Evolutionary conservation across 2,329 filamentous ascomycete species (phyloP).

Genomic region (Fusarium bactridioides): DNA sequence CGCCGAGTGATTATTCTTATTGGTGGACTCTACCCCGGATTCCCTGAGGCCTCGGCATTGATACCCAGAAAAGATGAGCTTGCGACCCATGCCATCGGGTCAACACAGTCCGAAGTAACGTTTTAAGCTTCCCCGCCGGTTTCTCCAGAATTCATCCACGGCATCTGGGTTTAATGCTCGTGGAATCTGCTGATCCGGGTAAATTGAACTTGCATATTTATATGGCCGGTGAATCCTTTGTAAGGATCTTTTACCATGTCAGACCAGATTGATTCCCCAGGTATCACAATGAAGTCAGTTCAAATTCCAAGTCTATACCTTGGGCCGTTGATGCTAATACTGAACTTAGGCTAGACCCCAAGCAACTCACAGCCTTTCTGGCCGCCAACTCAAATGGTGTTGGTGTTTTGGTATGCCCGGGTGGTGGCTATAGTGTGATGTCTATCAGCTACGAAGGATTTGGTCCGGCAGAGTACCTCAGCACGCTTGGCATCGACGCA

Average conservation of each 20-base stretch:
- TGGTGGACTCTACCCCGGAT: neutral
- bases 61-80: neutral
- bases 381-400: conserved; percentile 17
- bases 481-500: conserved; percentile 25
- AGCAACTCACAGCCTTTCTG: conserved; percentile 5
- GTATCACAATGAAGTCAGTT: conserved; percentile 13
- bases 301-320: accelerated
- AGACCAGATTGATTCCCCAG: neutral
- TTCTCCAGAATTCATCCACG: neutral
- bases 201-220: neutral
- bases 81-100: neutral
- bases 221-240: neutral
- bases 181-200: neutral
- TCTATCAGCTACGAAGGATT: conserved; percentile 20
- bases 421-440: conserved; percentile 18
- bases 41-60: neutral
- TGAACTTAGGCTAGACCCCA: neutral
- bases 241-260: neutral
- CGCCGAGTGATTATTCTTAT: neutral
- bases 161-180: neutral
- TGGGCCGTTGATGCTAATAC: neutral
- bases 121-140: conserved; percentile 5
- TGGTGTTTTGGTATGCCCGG: conserved; percentile 21
- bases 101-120: neutral
- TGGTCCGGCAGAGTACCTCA: conserved; percentile 19